Conservation (phyloP, 2,329 filamentous ascomycete genomes). For the Aspergillus versicolor region DNA sequence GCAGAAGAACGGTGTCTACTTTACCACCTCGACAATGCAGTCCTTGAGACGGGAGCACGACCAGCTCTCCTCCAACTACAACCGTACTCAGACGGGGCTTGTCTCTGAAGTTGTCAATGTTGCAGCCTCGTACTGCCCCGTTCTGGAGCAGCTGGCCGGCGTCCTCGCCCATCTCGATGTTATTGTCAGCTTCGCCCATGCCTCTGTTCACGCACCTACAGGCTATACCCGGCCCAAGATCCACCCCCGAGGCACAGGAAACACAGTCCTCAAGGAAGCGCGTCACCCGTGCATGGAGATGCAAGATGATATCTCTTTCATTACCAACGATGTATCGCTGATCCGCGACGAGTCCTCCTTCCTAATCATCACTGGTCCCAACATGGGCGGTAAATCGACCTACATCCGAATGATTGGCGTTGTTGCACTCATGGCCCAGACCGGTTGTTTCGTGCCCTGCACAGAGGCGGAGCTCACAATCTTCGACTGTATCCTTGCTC, state of each 20-base stretch:
- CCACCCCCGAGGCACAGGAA: constrained; percentile 80
- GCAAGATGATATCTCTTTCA: constrained; percentile 98
- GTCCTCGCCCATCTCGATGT: constrained; percentile 93
- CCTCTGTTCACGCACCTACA: constrained; percentile 86
- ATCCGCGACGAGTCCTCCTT: constrained; percentile 79
- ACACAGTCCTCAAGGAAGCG: constrained; percentile 87
- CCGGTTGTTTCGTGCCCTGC: constrained; percentile 95
- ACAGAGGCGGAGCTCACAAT: constrained; percentile 87
- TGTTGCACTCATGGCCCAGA: constrained; percentile 94
- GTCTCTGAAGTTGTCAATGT: constrained; percentile 92
- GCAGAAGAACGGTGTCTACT: constrained; percentile 98
- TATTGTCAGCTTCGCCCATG: constrained; percentile 89
- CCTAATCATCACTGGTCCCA: constrained; percentile 93
- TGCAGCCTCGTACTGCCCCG: constrained; percentile 89
- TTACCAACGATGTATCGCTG: constrained; percentile 92
- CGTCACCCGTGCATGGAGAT: constrained; percentile 98
- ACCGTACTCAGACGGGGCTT: constrained; percentile 85
- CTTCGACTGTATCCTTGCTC: constrained; percentile 94
- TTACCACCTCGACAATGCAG: constrained; percentile 82
- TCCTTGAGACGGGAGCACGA: constrained; percentile 85
- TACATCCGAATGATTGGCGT: constrained; percentile 98
- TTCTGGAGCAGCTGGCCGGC: constrained; percentile 83
- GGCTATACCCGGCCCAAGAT: constrained; percentile 90
- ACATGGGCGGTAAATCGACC: constrained; percentile 98
- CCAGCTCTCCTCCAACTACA: constrained; percentile 91